phyloP scores from a whole-genome alignment of 805 yeast genomes.

The Metschnikowia colocasiae region DNA sequence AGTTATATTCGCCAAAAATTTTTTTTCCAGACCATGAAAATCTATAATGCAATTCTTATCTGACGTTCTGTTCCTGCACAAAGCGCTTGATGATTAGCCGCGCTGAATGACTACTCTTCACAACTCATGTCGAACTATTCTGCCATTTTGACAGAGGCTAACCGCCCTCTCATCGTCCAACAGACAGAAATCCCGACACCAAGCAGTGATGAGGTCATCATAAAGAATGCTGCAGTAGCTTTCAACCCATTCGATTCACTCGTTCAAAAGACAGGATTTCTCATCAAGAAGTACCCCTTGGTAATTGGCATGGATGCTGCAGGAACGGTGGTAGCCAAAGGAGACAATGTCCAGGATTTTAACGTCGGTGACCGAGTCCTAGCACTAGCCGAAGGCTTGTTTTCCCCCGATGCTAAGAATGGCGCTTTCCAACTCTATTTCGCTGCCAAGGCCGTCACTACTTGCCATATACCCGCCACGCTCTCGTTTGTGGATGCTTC shows the following conservation, averaged over 20 bases:
- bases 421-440: conserved; percentile 13
- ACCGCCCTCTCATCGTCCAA: background rate
- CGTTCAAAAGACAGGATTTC: conserved; percentile 7
- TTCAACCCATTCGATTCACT: conserved; percentile 10
- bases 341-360: conserved; percentile 3
- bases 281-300: conserved; percentile 9
- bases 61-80: background rate
- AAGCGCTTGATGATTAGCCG: too few species aligned
- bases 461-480: conserved; percentile 5
- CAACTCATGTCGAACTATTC: background rate
- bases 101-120: too few species aligned
- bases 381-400: conserved; percentile 11
- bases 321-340: conserved; percentile 9
- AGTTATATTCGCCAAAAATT: too few species aligned
- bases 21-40: too few species aligned
- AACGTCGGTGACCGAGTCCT: conserved; percentile 10
- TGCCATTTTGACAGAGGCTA: background rate
- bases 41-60: too few species aligned
- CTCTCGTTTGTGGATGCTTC: conserved; percentile 10
- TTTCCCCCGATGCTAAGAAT: conserved; percentile 11
- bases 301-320: conserved; percentile 11
- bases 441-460: conserved; percentile 6
- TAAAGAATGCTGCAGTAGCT: conserved; percentile 10
- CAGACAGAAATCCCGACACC: conserved; percentile 5
- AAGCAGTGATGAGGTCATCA: conserved; percentile 9